Evolutionary conservation across 306 rosid genomes (phyloP).

Genomic region (Quillaja saponaria): DNA sequence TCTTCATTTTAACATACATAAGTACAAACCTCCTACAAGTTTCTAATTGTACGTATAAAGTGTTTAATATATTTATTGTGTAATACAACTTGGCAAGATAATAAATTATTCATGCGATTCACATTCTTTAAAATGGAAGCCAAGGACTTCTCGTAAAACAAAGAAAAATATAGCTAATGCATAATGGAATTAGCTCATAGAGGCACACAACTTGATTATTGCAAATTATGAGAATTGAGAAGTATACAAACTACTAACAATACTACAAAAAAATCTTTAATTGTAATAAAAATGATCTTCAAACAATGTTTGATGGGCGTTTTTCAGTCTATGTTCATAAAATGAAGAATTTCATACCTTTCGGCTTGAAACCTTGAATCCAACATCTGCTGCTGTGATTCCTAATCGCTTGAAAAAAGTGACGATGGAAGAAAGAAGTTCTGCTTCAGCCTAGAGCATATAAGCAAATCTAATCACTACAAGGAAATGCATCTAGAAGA

Average conservation of each 20-base stretch:
- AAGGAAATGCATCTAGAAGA: conserved; percentile 20
- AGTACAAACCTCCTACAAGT: too few relatives aligned
- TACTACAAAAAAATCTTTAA: too few relatives aligned
- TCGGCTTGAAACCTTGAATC: conserved; percentile 94
- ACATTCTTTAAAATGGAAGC: conserved; percentile 16
- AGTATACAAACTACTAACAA: too few relatives aligned
- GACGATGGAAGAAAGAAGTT: conserved; percentile 83
- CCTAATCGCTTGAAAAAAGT: conserved; percentile 84
- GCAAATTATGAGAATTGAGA: too few relatives aligned
- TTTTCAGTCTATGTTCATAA: too few relatives aligned
- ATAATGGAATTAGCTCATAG: too few relatives aligned
- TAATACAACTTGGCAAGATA: conserved; percentile 4
- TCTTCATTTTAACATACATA: too few relatives aligned
- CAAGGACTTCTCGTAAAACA: conserved; percentile 18
- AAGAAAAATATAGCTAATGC: background rate
- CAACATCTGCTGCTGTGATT: conserved; percentile 85
- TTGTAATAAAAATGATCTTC: too few relatives aligned
- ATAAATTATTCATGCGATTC: background rate
- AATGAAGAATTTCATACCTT: conserved; percentile 57
- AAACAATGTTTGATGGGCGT: too few relatives aligned
- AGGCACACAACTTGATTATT: too few relatives aligned
- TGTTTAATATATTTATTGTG: background rate
- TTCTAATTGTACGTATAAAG: too few relatives aligned
- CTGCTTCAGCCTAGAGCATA: conserved; percentile 85
- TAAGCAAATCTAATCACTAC: conserved; percentile 22